A percentile compares a stretch with the other conserved stretches of the same genome.
These are phyloP conservation scores for Fusarium liriodendri DNA, from an alignment of 2,329 filamentous ascomycete species.

Conservation along the genomic window DNA sequence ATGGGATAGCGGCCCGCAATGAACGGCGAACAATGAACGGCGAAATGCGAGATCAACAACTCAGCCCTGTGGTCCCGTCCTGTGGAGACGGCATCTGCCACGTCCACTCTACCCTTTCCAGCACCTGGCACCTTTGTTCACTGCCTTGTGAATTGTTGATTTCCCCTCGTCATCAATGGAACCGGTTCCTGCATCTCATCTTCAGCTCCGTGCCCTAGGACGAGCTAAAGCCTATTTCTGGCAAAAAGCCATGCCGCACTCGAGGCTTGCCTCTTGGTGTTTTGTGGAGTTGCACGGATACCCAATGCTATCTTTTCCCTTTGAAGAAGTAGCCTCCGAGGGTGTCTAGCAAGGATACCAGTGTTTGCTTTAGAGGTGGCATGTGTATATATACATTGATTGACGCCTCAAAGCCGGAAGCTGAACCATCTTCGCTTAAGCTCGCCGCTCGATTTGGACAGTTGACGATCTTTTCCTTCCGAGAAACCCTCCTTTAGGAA, in stretches of 20 bases:
- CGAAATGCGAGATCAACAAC: neutral
- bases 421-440: neutral
- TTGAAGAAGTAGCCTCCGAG: constrained; percentile 1
- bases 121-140: neutral
- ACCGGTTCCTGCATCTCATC: constrained; percentile 3
- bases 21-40: neutral
- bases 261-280: neutral
- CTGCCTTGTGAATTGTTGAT: neutral
- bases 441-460: neutral
- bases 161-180: neutral
- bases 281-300: neutral
- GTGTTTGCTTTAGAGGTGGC: neutral
- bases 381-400: neutral
- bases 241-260: neutral
- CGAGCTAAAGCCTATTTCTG: constrained; percentile 1
- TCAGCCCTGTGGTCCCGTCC: neutral
- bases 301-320: neutral
- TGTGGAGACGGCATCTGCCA: neutral
- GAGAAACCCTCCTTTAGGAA: neutral
- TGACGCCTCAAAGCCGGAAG: neutral
- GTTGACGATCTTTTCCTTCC: neutral
- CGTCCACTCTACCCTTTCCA: neutral
- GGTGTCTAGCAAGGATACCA: neutral
- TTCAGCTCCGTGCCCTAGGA: constrained; percentile 3
- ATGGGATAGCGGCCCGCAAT: neutral